Evolutionary conservation across 2,329 filamentous ascomycete species (phyloP).

Genomic region (Trichoderma gracile): DNA sequence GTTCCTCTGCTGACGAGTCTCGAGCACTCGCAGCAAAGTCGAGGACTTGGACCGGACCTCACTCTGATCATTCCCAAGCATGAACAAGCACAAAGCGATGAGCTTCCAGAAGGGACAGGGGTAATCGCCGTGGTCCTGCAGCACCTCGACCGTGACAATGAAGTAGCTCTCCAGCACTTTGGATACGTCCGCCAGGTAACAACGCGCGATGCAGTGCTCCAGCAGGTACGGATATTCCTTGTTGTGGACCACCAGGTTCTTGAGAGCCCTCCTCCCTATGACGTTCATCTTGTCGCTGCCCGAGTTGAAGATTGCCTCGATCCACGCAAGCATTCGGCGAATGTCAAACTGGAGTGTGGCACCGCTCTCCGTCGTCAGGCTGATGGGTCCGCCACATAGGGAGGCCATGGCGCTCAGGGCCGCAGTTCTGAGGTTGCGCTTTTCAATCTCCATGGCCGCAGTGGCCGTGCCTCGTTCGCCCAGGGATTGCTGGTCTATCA

Average conservation of each 20-base stretch:
- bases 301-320: constrained; percentile 91
- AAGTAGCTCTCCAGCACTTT: constrained; percentile 96
- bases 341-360: constrained; percentile 90
- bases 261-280: constrained; percentile 83
- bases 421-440: constrained; percentile 84
- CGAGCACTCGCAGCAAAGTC: constrained; percentile 74
- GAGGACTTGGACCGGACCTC: constrained; percentile 87
- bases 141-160: constrained; percentile 82
- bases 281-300: constrained; percentile 88
- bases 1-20: constrained; percentile 73
- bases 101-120: constrained; percentile 88
- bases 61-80: constrained; percentile 86
- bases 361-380: constrained; percentile 83
- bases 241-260: constrained; percentile 88
- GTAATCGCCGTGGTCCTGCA: constrained; percentile 80
- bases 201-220: constrained; percentile 87
- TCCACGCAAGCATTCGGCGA: constrained; percentile 89
- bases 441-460: constrained; percentile 95
- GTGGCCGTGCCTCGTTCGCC: constrained; percentile 77
- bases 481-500: constrained; percentile 75
- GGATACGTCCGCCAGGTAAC: constrained; percentile 76
- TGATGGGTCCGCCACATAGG: constrained; percentile 82
- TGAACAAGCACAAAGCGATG: constrained; percentile 84
- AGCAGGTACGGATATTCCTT: constrained; percentile 81
- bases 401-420: constrained; percentile 95